Percentiles rank a stretch among this genome's conserved stretches.
Evolutionary conservation across 2,329 filamentous ascomycete species (phyloP).

Genomic region (Colletotrichum simmondsii): DNA sequence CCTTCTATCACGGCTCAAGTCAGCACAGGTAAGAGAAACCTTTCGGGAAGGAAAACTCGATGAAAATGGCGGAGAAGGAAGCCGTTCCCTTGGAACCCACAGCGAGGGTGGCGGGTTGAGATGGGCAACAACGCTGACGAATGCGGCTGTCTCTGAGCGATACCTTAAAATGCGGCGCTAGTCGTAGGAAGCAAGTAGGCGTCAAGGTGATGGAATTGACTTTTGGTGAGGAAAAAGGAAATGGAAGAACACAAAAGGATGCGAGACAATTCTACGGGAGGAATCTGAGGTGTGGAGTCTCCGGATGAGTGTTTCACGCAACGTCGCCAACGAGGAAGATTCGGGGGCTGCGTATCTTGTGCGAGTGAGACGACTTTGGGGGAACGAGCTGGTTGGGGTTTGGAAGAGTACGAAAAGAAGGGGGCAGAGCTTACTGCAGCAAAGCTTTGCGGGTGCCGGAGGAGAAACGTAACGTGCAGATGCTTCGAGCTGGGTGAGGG

Average conservation of each 20-base stretch:
- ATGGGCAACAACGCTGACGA: constrained; percentile 17
- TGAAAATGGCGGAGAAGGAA: constrained; percentile 4
- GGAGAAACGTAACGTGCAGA: neutral
- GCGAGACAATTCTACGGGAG: constrained; percentile 17
- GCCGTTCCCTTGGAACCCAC: constrained; percentile 22
- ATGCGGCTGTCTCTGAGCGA: constrained; percentile 27
- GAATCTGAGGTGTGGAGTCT: constrained; percentile 29
- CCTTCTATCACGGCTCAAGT: constrained; percentile 12
- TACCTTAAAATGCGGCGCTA: constrained; percentile 21
- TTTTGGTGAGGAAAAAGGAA: neutral
- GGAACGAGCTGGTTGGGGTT: neutral
- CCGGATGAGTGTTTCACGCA: constrained; percentile 25
- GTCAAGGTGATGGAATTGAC: neutral
- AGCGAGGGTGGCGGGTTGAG: constrained; percentile 13
- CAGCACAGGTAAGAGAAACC: neutral
- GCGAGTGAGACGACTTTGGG: constrained; percentile 23
- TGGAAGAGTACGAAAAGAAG: neutral
- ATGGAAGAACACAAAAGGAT: neutral
- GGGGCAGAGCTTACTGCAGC: neutral
- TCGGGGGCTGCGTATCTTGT: constrained; percentile 18
- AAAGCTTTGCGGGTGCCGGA: neutral
- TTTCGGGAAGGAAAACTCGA: constrained; percentile 1
- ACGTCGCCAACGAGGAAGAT: constrained; percentile 25
- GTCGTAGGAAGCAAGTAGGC: neutral
- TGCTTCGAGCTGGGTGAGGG: neutral